Percentiles rank a stretch among this genome's conserved stretches.
Evolutionary conservation across 2,329 filamentous ascomycete species (phyloP).

Genomic region (Cylindrodendrum hubeiense): DNA sequence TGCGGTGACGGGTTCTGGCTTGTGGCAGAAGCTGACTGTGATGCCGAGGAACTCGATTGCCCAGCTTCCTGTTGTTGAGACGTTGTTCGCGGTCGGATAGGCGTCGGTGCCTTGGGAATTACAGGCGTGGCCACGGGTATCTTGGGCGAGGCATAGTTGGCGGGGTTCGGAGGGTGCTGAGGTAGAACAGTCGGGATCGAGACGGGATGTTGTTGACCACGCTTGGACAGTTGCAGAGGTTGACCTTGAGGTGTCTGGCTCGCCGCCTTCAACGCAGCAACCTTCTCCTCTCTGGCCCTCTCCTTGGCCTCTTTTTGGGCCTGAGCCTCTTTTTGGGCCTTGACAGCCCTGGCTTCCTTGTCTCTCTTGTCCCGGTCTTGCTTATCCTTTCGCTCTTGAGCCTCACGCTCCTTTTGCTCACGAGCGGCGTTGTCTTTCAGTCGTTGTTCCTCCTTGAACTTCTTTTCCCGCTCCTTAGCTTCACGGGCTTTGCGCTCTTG

Average conservation of each 20-base stretch:
- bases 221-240: constrained; percentile 53
- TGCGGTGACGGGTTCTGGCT: constrained; percentile 72
- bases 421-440: constrained; percentile 83
- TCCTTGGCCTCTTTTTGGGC: constrained; percentile 62
- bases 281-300: constrained; percentile 77
- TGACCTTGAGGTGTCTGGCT: constrained; percentile 51
- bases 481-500: constrained; percentile 82
- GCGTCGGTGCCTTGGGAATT: constrained; percentile 84
- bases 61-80: constrained; percentile 86
- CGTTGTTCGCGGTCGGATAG: constrained; percentile 79
- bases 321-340: constrained; percentile 70
- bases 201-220: constrained; percentile 52
- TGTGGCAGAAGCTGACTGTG: constrained; percentile 68
- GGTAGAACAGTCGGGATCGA: constrained; percentile 65
- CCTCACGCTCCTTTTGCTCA: constrained; percentile 79
- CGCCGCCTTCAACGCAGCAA: constrained; percentile 49
- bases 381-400: constrained; percentile 71
- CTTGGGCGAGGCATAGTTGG: constrained; percentile 80
- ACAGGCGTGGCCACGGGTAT: constrained; percentile 83
- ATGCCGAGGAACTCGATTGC: constrained; percentile 76
- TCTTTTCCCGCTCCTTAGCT: constrained; percentile 79
- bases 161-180: constrained; percentile 69
- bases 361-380: constrained; percentile 73
- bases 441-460: constrained; percentile 84
- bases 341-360: constrained; percentile 67